Conservation (phyloP, 805 yeast genomes). For the Zygoascus tannicola region DNA sequence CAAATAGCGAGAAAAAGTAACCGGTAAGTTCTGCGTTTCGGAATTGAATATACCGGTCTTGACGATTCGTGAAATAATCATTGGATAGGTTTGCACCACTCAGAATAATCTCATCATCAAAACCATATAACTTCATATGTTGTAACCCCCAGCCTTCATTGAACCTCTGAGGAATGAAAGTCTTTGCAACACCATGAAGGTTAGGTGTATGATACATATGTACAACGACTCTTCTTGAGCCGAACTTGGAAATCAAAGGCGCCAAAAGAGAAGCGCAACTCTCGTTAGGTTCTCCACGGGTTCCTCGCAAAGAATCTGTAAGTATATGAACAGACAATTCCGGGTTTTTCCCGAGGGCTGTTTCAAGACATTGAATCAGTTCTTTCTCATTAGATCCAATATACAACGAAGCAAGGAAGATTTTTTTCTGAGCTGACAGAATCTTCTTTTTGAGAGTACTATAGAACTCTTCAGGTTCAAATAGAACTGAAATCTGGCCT, state of each 20-base stretch:
- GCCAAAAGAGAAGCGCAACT: constrained; percentile 73
- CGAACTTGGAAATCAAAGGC: constrained; percentile 53
- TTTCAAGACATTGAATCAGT: constrained; percentile 43
- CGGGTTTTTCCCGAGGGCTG: constrained; percentile 51
- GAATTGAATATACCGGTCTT: constrained; percentile 82
- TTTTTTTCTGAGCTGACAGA: constrained; percentile 46
- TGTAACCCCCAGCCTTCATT: constrained; percentile 91
- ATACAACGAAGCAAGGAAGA: constrained; percentile 79
- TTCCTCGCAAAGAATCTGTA: constrained; percentile 83
- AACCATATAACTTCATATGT: constrained; percentile 95
- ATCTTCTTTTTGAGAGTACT: constrained; percentile 51
- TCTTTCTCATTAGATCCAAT: constrained; percentile 79
- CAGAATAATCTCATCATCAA: constrained; percentile 79
- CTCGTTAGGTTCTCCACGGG: constrained; percentile 77
- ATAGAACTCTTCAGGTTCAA: constrained; percentile 68
- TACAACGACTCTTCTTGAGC: constrained; percentile 59
- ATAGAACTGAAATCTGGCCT: constrained; percentile 52
- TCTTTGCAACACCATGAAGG: constrained; percentile 55
- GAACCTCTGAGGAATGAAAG: constrained; percentile 66
- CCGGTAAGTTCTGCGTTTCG: constrained; percentile 47
- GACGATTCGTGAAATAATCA: constrained; percentile 91
- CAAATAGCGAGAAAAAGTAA: constrained; percentile 66
- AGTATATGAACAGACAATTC: constrained; percentile 61
- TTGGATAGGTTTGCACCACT: constrained; percentile 87
- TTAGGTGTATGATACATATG: constrained; percentile 88